A percentile compares a stretch with the other conserved stretches of the same genome.
Conservation (phyloP, 2,329 filamentous ascomycete species). For the Sclerotinia borealis region DNA sequence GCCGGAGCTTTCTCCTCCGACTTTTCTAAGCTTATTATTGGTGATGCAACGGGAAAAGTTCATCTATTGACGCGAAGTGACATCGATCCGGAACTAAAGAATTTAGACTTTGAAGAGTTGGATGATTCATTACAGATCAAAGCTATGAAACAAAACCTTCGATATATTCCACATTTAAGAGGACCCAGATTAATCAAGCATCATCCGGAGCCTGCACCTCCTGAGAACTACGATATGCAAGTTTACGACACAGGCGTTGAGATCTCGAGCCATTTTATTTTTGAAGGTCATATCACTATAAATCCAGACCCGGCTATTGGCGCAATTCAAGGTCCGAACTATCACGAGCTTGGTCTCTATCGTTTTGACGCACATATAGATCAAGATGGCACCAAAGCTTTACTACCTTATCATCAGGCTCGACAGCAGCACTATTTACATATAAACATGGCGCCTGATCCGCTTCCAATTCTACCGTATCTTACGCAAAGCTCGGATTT, state of each 20-base stretch:
- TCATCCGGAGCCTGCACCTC: constrained; percentile 43
- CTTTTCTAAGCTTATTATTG: constrained; percentile 48
- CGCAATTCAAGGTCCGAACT: constrained; percentile 50
- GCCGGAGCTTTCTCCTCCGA: constrained; percentile 54
- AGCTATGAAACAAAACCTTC: background rate
- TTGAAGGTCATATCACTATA: constrained; percentile 37
- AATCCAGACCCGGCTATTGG: constrained; percentile 45
- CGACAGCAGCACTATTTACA: constrained; percentile 39
- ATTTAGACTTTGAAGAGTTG: background rate
- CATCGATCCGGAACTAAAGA: constrained; percentile 36
- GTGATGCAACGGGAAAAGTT: constrained; percentile 55
- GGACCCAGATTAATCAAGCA: constrained; percentile 43
- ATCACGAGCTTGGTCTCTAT: constrained; percentile 42
- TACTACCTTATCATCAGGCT: constrained; percentile 40
- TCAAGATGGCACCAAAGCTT: constrained; percentile 38
- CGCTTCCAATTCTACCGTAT: background rate
- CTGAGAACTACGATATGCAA: constrained; percentile 27
- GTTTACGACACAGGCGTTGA: constrained; percentile 23
- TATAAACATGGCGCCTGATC: background rate
- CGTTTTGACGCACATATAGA: constrained; percentile 44
- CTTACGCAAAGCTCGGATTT: constrained; percentile 1
- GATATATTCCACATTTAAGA: constrained; percentile 5
- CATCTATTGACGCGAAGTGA: constrained; percentile 43
- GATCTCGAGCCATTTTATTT: constrained; percentile 36
- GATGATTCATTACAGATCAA: background rate